Evolutionary conservation across 2,329 filamentous ascomycete genomes (phyloP).

Genomic region (Hyphodiscus sp.): DNA sequence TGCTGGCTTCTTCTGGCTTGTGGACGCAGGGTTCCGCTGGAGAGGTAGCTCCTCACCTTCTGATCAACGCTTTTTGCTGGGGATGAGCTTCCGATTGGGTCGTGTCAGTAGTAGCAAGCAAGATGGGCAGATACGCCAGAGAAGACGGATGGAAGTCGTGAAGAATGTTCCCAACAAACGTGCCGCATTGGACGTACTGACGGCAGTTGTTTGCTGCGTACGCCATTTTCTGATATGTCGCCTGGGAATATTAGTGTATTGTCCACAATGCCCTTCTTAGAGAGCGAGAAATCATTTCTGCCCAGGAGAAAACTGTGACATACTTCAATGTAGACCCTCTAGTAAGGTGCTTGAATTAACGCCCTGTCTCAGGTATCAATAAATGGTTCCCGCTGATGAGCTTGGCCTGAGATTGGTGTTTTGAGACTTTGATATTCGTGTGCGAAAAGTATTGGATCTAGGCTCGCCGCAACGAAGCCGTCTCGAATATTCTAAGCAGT

Average conservation of each 20-base stretch:
- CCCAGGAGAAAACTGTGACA: not conserved
- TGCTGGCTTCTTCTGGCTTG: conserved; percentile 6
- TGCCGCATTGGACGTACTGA: conserved; percentile 5
- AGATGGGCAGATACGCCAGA: conserved; percentile 2
- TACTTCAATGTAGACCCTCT: not conserved
- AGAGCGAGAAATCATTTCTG: not conserved
- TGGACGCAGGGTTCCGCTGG: conserved; percentile 17
- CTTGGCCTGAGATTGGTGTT: conserved; percentile 12
- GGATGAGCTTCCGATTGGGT: not conserved
- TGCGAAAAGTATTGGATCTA: conserved; percentile 20
- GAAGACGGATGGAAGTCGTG: conserved; percentile 14
- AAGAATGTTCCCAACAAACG: conserved; percentile 7
- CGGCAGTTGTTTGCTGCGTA: conserved; percentile 14
- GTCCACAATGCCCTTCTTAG: not conserved
- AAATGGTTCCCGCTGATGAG: conserved; percentile 5
- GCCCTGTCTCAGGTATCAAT: conserved; percentile 10
- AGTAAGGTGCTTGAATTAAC: conserved; percentile 1
- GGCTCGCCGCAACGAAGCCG: not conserved
- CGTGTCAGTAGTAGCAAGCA: not conserved
- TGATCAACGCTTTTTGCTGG: not conserved
- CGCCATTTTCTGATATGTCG: conserved; percentile 17
- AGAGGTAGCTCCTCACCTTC: not conserved
- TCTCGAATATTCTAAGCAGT: not conserved
- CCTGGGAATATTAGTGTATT: conserved; percentile 8
- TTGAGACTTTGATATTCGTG: conserved; percentile 16